Evolutionary conservation across 2,329 filamentous ascomycete species (phyloP).

Genomic region (Trichophyton benhamiae): DNA sequence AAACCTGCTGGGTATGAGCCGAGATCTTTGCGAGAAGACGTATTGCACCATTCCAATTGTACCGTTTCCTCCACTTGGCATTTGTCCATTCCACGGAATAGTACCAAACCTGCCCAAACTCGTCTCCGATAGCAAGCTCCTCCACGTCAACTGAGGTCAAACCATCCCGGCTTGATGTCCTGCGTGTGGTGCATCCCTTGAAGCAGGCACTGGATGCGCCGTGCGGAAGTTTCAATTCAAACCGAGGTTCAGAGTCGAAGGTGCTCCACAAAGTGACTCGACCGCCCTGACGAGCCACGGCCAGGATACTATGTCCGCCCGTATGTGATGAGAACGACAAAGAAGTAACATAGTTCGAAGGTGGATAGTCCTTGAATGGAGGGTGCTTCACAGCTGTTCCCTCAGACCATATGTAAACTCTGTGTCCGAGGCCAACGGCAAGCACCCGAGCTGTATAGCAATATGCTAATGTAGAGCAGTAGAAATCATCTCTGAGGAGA

Average conservation of each 20-base stretch:
- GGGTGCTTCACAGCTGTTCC: slow-evolving; percentile 50
- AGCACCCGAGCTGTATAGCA: slow-evolving; percentile 61
- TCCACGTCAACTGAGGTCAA: slow-evolving; percentile 53
- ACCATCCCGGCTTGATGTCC: slow-evolving; percentile 38
- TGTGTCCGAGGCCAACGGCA: slow-evolving; percentile 67
- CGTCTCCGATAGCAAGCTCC: slow-evolving; percentile 76
- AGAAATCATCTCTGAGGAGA: slow-evolving; percentile 84
- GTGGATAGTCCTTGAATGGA: slow-evolving; percentile 41
- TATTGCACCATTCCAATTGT: slow-evolving; percentile 66
- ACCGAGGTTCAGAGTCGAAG: slow-evolving; percentile 52
- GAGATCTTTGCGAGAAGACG: slow-evolving; percentile 63
- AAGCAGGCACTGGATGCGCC: slow-evolving; percentile 72
- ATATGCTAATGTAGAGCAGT: slow-evolving; percentile 84
- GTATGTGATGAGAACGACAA: slow-evolving; percentile 75
- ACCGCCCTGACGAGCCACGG: slow-evolving; percentile 69
- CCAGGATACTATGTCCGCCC: slow-evolving; percentile 68
- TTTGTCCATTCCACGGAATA: slow-evolving; percentile 77
- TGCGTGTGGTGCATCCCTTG: slow-evolving; percentile 49
- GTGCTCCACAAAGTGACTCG: slow-evolving; percentile 67
- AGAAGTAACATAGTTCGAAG: slow-evolving; percentile 56
- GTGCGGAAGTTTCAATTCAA: slow-evolving; percentile 59
- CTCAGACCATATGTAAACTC: slow-evolving; percentile 86
- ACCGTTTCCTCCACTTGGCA: slow-evolving; percentile 45
- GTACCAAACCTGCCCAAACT: slow-evolving; percentile 69
- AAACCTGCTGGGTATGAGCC: slow-evolving; percentile 80